Evolutionary conservation across 805 yeast genomes (phyloP), one percentile per base, ranked within the genome.

Genomic region (Kurtzmaniella cleridarum): DNA sequence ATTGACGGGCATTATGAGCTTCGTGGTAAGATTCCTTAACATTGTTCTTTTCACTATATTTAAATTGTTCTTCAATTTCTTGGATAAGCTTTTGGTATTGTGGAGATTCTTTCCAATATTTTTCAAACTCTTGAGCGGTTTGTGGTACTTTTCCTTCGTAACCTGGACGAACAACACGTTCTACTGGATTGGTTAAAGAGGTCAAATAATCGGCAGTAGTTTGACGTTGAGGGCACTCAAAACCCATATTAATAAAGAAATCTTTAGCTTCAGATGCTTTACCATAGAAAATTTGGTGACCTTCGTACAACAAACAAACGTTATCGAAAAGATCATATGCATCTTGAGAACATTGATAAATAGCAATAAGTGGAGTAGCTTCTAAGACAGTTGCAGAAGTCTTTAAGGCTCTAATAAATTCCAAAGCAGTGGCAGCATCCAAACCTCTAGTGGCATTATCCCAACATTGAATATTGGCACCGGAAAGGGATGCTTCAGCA

Each of bases 381-480:
- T 75, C 69, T 44, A 74, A 59, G 55, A 79, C 57, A 46, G 78
- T 75, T 2, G 85, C 78, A 9, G 77, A 70, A 2, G 80, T 69
- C 60, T 79, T 75, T 43, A 80, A 65, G 20, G 82, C 75, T 51
- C 76, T 73, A 18, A 75, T 72, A 45, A 76, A 80, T 58, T 80
- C 86, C 42, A 80, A 66, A 12, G 86, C 86, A 14, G 85, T 79
- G 12, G 85, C 78, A 8, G 85, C 75, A 60, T 79, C 86, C 47
- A 79, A 66, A 57, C 86, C 86, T 59, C 85, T 71, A 13, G 86
- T 80, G 17, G 84, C 81, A 49, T 79, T 80, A 61, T 79, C 86
- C 76, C 80, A 79, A 45, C 83, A 77, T 47, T 68, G 78, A 16
- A 78, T 64, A 5, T 76, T 62, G 7, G 75, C 79, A 39, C 74